A percentile compares a stretch with the other conserved stretches of the same genome.
phyloP scores from a whole-genome alignment of 2,329 filamentous ascomycete genomes.

The Trichophyton benhamiae region DNA sequence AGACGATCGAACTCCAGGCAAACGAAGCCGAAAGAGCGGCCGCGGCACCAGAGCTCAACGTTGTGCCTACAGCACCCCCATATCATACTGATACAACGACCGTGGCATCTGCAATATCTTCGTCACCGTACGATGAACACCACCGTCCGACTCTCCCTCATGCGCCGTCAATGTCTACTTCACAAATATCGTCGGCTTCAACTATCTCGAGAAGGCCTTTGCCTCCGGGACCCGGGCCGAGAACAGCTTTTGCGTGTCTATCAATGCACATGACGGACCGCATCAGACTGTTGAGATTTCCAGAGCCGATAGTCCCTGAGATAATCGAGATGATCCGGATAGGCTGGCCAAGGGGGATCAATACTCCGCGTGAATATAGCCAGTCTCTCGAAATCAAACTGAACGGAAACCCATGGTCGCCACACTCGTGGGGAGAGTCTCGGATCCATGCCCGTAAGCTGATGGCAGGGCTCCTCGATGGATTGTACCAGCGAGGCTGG shows the following conservation, averaged over 20 bases:
- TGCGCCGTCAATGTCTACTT: not conserved
- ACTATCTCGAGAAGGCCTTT: not conserved
- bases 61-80: not conserved
- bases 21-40: not conserved
- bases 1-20: not conserved
- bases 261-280: constrained; percentile 22
- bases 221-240: not conserved
- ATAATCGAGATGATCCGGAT: constrained; percentile 4
- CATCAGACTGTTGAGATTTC: constrained; percentile 29
- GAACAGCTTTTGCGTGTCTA: constrained; percentile 19
- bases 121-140: not conserved
- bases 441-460: constrained; percentile 22
- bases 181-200: not conserved
- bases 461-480: constrained; percentile 22
- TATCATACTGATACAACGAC: not conserved
- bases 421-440: constrained; percentile 16
- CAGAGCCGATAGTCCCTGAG: constrained; percentile 15
- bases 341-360: not conserved
- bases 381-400: constrained; percentile 29
- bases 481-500: constrained; percentile 28
- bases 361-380: constrained; percentile 20
- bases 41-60: not conserved
- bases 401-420: constrained; percentile 25
- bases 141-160: not conserved
- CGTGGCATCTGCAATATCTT: not conserved